Percentiles rank a stretch among this genome's conserved stretches.
These are phyloP conservation scores for Tulasnella sp. DNA, from an alignment of 768 basidiomycete genomes.

Conservation along the genomic window DNA sequence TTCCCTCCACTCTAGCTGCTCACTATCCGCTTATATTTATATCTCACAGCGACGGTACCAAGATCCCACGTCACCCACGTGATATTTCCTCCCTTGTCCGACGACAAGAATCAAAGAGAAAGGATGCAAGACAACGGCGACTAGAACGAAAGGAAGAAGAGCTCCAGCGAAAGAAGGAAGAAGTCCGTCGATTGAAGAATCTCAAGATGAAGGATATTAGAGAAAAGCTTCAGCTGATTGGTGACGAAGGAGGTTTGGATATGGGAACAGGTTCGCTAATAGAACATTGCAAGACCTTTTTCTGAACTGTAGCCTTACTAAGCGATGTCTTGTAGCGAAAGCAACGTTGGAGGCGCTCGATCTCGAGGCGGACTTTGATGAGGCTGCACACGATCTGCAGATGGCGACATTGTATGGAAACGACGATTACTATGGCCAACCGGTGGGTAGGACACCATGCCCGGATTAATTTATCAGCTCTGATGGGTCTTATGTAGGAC, in stretches of 20 bases:
- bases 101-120: conserved; percentile 64
- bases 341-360: conserved; percentile 60
- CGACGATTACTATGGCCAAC: conserved; percentile 32
- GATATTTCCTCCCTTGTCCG: conserved; percentile 40
- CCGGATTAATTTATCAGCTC: not conserved
- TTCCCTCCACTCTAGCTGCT: not conserved
- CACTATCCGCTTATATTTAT: conserved; percentile 17
- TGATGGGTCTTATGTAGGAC: conserved; percentile 19
- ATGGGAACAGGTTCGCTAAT: conserved; percentile 23
- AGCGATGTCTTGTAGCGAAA: not conserved
- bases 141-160: conserved; percentile 75
- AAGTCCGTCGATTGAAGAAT: conserved; percentile 63
- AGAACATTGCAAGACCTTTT: not conserved
- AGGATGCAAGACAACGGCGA: conserved; percentile 69
- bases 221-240: conserved; percentile 60
- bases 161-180: conserved; percentile 58
- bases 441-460: conserved; percentile 19
- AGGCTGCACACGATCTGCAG: conserved; percentile 67
- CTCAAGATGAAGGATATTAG: conserved; percentile 79
- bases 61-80: conserved; percentile 69
- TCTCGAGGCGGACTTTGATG: conserved; percentile 89
- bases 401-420: conserved; percentile 65
- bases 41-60: conserved; percentile 44
- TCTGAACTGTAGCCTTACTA: not conserved
- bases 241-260: conserved; percentile 49